Conservation (phyloP, 1,284 basidiomycete species). For the Apiotrichum sp. region DNA sequence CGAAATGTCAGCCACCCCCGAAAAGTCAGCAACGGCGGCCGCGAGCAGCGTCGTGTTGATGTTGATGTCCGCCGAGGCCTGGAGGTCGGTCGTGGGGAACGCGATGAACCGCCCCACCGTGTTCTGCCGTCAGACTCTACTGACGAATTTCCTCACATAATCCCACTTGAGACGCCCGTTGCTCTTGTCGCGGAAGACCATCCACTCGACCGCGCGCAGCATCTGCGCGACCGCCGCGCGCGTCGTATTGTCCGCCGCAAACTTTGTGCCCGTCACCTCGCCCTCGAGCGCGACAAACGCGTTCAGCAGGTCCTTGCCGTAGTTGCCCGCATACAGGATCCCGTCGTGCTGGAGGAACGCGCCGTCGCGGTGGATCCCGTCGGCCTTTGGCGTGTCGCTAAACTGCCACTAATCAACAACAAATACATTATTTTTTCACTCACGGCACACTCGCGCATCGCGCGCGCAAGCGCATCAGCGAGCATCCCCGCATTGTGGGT, state of each 20-base stretch:
- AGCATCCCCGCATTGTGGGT: constrained; percentile 18
- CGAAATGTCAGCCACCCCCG: constrained; percentile 48
- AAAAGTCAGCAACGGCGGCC: constrained; percentile 20
- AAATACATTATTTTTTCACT: not conserved
- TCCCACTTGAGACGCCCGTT: constrained; percentile 16
- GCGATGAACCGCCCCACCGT: constrained; percentile 58
- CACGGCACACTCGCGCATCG: constrained; percentile 13
- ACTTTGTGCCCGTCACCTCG: constrained; percentile 53
- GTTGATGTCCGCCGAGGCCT: constrained; percentile 57
- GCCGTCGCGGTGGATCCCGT: constrained; percentile 61
- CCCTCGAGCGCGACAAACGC: constrained; percentile 32
- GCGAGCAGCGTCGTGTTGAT: constrained; percentile 55
- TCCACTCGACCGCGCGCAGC: constrained; percentile 57
- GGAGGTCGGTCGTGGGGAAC: constrained; percentile 56
- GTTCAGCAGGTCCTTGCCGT: constrained; percentile 57
- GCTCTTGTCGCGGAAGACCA: constrained; percentile 57
- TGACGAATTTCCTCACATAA: constrained; percentile 50
- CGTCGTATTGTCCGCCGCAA: constrained; percentile 48
- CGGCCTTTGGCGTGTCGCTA: constrained; percentile 38
- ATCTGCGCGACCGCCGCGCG: constrained; percentile 52
- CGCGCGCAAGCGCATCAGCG: constrained; percentile 16
- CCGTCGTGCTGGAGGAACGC: constrained; percentile 60
- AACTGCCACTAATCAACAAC: constrained; percentile 44
- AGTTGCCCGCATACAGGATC: constrained; percentile 59
- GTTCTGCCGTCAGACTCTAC: constrained; percentile 34